phyloP scores from a whole-genome alignment of 2,329 filamentous ascomycete genomes.

The Penicillium carneum region DNA sequence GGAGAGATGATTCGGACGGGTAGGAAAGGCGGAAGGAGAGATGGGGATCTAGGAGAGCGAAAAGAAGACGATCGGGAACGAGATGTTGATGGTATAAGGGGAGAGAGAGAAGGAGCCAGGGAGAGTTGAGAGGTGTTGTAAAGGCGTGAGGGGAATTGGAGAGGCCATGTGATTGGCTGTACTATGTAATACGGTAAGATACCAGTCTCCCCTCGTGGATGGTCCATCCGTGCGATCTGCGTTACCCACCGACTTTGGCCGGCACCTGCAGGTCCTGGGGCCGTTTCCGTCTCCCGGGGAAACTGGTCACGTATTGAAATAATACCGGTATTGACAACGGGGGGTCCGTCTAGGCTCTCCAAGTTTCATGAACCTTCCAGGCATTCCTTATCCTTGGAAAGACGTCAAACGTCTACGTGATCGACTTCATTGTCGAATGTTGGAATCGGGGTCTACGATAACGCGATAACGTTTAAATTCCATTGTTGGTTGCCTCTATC shows the following conservation, averaged over 20 bases:
- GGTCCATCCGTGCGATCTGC: slow-evolving; percentile 17
- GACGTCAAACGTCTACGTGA: slow-evolving; percentile 25
- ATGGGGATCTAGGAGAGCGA: slow-evolving; percentile 19
- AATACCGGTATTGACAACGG: slow-evolving; percentile 24
- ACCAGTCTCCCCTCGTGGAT: slow-evolving; percentile 33
- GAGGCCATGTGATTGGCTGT: slow-evolving; percentile 23
- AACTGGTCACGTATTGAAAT: slow-evolving; percentile 15
- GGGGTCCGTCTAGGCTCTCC: slow-evolving; percentile 12
- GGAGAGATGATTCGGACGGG: slow-evolving; percentile 17
- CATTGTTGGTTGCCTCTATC: slow-evolving; percentile 13
- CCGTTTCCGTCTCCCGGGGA: slow-evolving; percentile 23
- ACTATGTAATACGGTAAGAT: slow-evolving; percentile 24
- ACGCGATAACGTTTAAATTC: slow-evolving; percentile 10
- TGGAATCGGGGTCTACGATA: neutral
- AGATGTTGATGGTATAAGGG: slow-evolving; percentile 29
- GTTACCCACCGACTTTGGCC: neutral
- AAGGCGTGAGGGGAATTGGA: slow-evolving; percentile 30
- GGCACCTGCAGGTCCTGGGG: slow-evolving; percentile 23
- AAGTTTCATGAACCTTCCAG: slow-evolving; percentile 41
- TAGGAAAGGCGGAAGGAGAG: slow-evolving; percentile 21
- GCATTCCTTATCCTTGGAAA: slow-evolving; percentile 36
- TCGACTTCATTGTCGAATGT: neutral
- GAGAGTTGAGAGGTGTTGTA: slow-evolving; percentile 26
- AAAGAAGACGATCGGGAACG: slow-evolving; percentile 23
- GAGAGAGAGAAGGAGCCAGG: slow-evolving; percentile 28